phyloP scores from a whole-genome alignment of 441 rosid species.

The Omphalea diandra region DNA sequence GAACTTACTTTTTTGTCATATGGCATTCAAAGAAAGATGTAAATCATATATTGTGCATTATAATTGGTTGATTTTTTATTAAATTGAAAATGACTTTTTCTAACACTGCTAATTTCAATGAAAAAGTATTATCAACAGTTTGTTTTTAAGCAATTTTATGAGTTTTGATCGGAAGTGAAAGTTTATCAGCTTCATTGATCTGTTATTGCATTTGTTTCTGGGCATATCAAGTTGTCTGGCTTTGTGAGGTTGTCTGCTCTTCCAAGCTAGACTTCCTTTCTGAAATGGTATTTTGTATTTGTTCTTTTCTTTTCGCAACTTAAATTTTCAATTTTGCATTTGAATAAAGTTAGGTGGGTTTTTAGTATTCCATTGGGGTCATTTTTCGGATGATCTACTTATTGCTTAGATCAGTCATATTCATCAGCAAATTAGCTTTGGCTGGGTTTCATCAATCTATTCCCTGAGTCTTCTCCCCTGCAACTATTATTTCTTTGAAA shows the following conservation, averaged over 20 bases:
- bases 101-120: background rate
- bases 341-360: background rate
- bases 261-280: background rate
- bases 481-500: background rate
- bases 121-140: background rate
- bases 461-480: background rate
- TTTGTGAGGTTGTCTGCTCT: background rate
- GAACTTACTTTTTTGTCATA: background rate
- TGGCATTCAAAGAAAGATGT: background rate
- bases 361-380: background rate
- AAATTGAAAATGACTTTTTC: background rate
- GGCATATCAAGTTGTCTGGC: background rate
- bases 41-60: background rate
- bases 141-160: background rate
- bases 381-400: background rate
- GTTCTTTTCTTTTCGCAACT: background rate
- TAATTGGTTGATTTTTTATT: background rate
- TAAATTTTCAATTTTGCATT: background rate
- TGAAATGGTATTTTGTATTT: background rate
- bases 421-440: no score
- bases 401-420: no score
- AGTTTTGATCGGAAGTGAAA: background rate
- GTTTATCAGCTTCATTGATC: background rate
- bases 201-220: background rate
- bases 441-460: background rate